Conservation (phyloP, 1,284 basidiomycete genomes). For the Ceraceosorus guamensis region DNA sequence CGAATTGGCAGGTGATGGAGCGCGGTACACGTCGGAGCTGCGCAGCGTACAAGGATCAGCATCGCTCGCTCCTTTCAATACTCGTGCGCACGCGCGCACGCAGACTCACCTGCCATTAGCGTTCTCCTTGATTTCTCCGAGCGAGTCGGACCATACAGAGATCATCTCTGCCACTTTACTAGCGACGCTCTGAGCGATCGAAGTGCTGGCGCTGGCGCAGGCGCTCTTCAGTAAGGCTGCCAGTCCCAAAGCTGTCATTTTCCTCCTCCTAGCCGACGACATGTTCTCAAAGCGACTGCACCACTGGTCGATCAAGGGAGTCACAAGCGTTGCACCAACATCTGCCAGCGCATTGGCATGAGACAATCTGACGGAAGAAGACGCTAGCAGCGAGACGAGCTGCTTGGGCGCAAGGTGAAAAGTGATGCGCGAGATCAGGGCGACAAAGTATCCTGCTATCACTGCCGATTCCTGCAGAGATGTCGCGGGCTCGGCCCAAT, state of each 20-base stretch:
- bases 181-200: slow-evolving; percentile 13
- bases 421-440: slow-evolving; percentile 33
- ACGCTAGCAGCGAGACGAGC: slow-evolving; percentile 28
- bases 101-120: neutral
- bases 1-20: slow-evolving; percentile 5
- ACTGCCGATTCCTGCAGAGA: slow-evolving; percentile 25
- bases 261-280: slow-evolving; percentile 30
- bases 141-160: slow-evolving; percentile 37
- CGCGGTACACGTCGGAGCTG: neutral
- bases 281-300: slow-evolving; percentile 36
- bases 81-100: neutral
- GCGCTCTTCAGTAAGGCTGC: slow-evolving; percentile 17
- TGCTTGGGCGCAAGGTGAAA: slow-evolving; percentile 16
- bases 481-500: neutral
- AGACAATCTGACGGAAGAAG: slow-evolving; percentile 6
- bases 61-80: neutral
- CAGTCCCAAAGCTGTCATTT: slow-evolving; percentile 31
- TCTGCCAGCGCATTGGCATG: neutral
- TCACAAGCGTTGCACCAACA: neutral
- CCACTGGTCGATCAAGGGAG: slow-evolving; percentile 5
- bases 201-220: slow-evolving; percentile 4
- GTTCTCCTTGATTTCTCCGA: slow-evolving; percentile 30
- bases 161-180: slow-evolving; percentile 34
- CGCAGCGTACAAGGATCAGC: neutral
- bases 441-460: slow-evolving; percentile 32